Base-by-base conservation (phyloP, 306 rosid genomes). In the Crataegus laevigata region DNA sequence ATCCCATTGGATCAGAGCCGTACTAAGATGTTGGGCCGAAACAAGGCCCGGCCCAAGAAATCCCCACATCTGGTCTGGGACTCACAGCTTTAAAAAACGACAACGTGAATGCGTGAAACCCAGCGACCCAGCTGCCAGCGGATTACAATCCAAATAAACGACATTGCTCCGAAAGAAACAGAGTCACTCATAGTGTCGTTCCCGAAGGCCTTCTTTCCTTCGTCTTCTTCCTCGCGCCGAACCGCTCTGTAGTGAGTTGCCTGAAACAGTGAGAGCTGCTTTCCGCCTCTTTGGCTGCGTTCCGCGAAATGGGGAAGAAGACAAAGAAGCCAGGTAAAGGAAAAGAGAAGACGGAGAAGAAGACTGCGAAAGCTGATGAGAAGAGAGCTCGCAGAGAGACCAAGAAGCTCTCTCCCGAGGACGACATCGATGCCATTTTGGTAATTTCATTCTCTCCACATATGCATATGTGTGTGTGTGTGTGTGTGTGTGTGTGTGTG, bases 371-470 rank as follows among this genome's bases (percentile, higher is more conserved):
- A 81, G 94, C 96, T 1, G 97, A 90, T 8, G 97, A 90, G 57
- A 94, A 94, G 81, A 86, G 66, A 87, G 88, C 91, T 85, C 98
- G 98, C 18, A 77, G 98, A 75, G 96, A 91, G 32, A 78, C 86
- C 71, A 94, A 94, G 83, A 94, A 91, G 92, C 81, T 94, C 73
- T 94, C 97, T 74, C 98, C 98, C 18, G 98, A 94, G 59, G 98
- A 94, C 45, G 97, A 94, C 72, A 94, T 94, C 82, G 98, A 94
- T 61, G 94, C 97, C 82, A 94, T 94, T 73, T 75, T 94, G 86
- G 98, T 94, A 7, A 15, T 55, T 66, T 66, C 72, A 25, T 24
- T 69, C 28, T 47, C 57, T 69, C 12, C 13, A 14, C 10, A 62
- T 30, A 60, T 25, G 15, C n/a, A 29, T 51, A 22, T 2, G 19